A percentile compares a stretch with the other conserved stretches of the same genome.
Evolutionary conservation across 805 yeast genomes (phyloP).

Genomic region (Candida orba): DNA sequence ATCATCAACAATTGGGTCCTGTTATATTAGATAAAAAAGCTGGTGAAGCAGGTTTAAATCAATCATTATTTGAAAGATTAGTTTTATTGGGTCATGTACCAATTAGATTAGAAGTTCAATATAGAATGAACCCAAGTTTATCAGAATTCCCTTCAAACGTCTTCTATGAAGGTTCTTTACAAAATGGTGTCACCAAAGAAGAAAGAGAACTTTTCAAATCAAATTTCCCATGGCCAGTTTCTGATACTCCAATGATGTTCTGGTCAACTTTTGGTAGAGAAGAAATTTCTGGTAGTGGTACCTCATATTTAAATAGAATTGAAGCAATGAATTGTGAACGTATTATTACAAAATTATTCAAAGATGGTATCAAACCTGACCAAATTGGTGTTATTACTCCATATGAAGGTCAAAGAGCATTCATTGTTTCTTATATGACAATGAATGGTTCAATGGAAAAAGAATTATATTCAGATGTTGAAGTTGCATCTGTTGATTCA

Average conservation of each 20-base stretch:
- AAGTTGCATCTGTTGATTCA: slow-evolving; percentile 92
- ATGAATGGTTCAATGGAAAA: slow-evolving; percentile 61
- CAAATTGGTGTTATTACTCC: slow-evolving; percentile 94
- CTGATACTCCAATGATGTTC: slow-evolving; percentile 86
- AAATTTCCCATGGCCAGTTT: slow-evolving; percentile 88
- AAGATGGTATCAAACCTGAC: slow-evolving; percentile 68
- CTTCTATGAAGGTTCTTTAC: slow-evolving; percentile 89
- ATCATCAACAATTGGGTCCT: slow-evolving; percentile 94
- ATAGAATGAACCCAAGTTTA: slow-evolving; percentile 88
- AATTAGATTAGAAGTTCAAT: slow-evolving; percentile 81
- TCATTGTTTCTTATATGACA: slow-evolving; percentile 69
- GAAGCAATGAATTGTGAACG: slow-evolving; percentile 89
- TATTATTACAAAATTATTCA: slow-evolving; percentile 62
- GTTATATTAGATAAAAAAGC: slow-evolving; percentile 76
- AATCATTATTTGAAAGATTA: slow-evolving; percentile 82
- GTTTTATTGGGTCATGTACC: slow-evolving; percentile 80
- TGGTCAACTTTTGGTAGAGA: slow-evolving; percentile 89
- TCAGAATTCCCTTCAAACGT: slow-evolving; percentile 85
- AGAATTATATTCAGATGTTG: slow-evolving; percentile 62
- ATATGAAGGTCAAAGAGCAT: slow-evolving; percentile 89
- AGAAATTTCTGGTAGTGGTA: slow-evolving; percentile 77
- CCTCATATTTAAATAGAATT: slow-evolving; percentile 73
- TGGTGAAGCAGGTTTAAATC: slow-evolving; percentile 78
- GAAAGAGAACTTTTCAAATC: slow-evolving; percentile 51
- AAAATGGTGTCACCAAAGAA: slow-evolving; percentile 81